Evolutionary conservation across 139 green algal genomes (phyloP).

Genomic region (Helicosporidium sp.): DNA sequence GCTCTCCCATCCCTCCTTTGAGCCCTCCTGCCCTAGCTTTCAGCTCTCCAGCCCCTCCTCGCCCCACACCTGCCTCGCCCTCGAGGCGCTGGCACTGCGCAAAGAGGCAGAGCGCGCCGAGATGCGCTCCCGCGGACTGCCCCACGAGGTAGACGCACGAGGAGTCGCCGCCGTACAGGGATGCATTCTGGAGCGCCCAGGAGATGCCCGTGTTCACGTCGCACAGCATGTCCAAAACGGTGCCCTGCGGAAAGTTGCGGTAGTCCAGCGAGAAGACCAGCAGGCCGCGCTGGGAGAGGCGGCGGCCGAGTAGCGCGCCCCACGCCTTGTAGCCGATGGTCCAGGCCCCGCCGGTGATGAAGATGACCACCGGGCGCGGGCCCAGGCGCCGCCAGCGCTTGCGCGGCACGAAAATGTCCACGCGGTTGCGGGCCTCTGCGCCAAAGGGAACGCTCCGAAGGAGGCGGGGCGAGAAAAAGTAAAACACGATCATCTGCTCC

Average conservation of each 20-base stretch:
- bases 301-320: constrained; percentile 63
- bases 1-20: background rate
- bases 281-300: constrained; percentile 57
- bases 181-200: constrained; percentile 55
- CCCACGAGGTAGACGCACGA: constrained; percentile 52
- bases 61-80: background rate
- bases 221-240: constrained; percentile 64
- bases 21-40: background rate
- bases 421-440: constrained; percentile 42
- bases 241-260: constrained; percentile 81
- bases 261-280: constrained; percentile 84
- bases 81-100: constrained; percentile 27
- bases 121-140: constrained; percentile 71
- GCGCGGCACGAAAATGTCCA: constrained; percentile 65
- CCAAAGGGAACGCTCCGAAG: constrained; percentile 52
- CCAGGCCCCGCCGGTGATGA: constrained; percentile 77
- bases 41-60: background rate
- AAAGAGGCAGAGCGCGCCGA: constrained; percentile 49
- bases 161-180: constrained; percentile 51
- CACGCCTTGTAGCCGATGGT: constrained; percentile 90
- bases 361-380: constrained; percentile 56
- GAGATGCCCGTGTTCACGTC: constrained; percentile 72
- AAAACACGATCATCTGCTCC: constrained; percentile 47
- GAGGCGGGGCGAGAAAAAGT: constrained; percentile 49
- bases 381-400: constrained; percentile 6